Conservation (phyloP, 2,329 filamentous ascomycete species). For the Alternaria sp. region DNA sequence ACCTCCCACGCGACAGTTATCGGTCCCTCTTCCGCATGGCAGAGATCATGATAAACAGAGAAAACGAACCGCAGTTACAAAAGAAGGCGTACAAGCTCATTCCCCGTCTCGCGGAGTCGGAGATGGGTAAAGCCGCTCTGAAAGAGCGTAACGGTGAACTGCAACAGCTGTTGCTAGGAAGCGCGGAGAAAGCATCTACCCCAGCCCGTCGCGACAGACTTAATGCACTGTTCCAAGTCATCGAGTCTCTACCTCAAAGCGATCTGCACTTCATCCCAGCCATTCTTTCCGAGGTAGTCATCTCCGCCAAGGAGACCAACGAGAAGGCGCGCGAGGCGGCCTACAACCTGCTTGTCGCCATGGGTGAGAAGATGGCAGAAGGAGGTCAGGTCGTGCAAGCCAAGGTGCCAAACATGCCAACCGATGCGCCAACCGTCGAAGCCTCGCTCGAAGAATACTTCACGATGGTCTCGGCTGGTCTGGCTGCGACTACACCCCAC, state of each 20-base stretch:
- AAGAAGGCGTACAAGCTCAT: constrained; percentile 99
- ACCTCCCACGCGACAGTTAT: constrained; percentile 89
- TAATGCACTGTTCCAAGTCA: constrained; percentile 79
- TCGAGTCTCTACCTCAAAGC: constrained; percentile 78
- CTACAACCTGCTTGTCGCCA: constrained; percentile 87
- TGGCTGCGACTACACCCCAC: constrained; percentile 91
- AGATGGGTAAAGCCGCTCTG: constrained; percentile 78
- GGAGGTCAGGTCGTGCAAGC: constrained; percentile 82
- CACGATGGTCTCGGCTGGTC: constrained; percentile 96
- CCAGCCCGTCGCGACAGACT: constrained; percentile 88
- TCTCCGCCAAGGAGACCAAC: constrained; percentile 97
- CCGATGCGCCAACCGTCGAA: constrained; percentile 76
- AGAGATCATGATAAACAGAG: constrained; percentile 79
- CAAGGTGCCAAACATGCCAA: constrained; percentile 86
- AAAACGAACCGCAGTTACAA: constrained; percentile 88
- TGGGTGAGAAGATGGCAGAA: constrained; percentile 83
- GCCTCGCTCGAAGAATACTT: constrained; percentile 95
- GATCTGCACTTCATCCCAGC: constrained; percentile 94
- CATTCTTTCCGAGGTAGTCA: constrained; percentile 91
- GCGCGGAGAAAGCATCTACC: constrained; percentile 83
- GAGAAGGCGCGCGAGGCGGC: constrained; percentile 90
- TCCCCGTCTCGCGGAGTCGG: constrained; percentile 84
- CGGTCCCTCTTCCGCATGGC: constrained; percentile 86
- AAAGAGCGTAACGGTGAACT: constrained; percentile 78
- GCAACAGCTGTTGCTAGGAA: constrained; percentile 80